Evolutionary conservation across 2,329 filamentous ascomycete species (phyloP), one percentile per base, ranked within the genome.

Genomic region (Ilyonectria mors-panacis): DNA sequence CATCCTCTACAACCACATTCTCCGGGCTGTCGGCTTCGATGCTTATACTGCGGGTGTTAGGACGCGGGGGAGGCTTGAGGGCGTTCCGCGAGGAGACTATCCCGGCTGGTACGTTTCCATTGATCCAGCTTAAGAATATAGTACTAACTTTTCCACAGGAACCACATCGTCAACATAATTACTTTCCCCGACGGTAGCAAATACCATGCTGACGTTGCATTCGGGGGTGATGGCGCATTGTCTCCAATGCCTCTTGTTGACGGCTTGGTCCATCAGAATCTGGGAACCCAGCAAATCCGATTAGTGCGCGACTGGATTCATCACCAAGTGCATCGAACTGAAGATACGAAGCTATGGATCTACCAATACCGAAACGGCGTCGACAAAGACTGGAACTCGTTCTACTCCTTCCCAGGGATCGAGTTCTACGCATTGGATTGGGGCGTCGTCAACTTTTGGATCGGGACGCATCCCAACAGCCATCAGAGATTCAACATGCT

Each of bases 361-460:
- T 92, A 91, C 72, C 85, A 92, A 78, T 87, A 88, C 67, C 84
- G 87, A 9, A 85, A 87, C 66, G 75, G 79, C 5, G 48, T 75
- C 0, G 80, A 85, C 1, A 80, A 77, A 50, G 81, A 83, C 2
- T 94, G 91, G 88, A 83, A 87, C 33, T 81, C 87, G 0, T 87
- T 85, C 45, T 93, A 93, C 76, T 88, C 85, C 65, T 94, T 94
- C 75, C 84, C 86, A 0, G 88, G 92, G 61, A 81, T 86, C 10
- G 91, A 93, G 77, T 93, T 92, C 75, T 67, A 59, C 13, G 59
- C 69, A 7, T 53, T 69, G 6, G 73, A 93, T 78, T 92, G 89
- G 76, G 83, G 82, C 26, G 82, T 90, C 9, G 85, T 92, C 81
- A 92, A 88, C 76, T 87, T 82, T 70, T 86, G 76, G 55, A 87